These are phyloP conservation scores for Pyrenochaeta sp. DNA, from an alignment of 2,329 filamentous ascomycete species.

Conservation along the genomic window DNA sequence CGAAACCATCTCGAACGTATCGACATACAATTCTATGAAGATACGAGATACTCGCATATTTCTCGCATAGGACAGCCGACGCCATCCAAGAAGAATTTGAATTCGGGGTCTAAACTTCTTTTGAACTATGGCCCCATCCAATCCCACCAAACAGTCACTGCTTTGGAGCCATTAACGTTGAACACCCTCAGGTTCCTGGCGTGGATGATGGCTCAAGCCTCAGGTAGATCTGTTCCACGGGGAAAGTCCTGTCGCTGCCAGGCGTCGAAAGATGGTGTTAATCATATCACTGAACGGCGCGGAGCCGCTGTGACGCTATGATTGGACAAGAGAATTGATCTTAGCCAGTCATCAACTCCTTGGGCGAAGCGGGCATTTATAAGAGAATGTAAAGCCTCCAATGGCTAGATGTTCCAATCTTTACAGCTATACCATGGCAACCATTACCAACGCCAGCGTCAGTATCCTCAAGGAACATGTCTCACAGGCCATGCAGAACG, in stretches of 20 bases:
- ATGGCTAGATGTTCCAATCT: neutral
- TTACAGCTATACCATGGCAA: neutral
- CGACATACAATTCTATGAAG: neutral
- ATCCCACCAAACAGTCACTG: neutral
- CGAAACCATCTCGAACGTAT: neutral
- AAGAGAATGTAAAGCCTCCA: neutral
- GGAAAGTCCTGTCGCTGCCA: neutral
- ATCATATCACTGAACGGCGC: neutral
- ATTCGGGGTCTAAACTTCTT: conserved; percentile 8
- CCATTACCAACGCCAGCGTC: neutral
- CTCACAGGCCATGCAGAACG: neutral
- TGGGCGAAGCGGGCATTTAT: neutral
- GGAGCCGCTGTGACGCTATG: neutral
- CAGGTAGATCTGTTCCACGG: neutral
- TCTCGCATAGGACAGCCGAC: too few relatives aligned
- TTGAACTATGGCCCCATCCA: neutral
- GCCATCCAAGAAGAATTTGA: neutral
- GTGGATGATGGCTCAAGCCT: neutral
- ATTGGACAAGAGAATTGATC: neutral
- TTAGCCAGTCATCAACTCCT: neutral
- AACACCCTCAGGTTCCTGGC: neutral
- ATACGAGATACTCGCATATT: neutral
- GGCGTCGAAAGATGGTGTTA: neutral
- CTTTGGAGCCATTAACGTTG: neutral
- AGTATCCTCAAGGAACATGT: neutral